Evolutionary conservation across 768 basidiomycete species (phyloP).

Genomic region (Boletus edulis): DNA sequence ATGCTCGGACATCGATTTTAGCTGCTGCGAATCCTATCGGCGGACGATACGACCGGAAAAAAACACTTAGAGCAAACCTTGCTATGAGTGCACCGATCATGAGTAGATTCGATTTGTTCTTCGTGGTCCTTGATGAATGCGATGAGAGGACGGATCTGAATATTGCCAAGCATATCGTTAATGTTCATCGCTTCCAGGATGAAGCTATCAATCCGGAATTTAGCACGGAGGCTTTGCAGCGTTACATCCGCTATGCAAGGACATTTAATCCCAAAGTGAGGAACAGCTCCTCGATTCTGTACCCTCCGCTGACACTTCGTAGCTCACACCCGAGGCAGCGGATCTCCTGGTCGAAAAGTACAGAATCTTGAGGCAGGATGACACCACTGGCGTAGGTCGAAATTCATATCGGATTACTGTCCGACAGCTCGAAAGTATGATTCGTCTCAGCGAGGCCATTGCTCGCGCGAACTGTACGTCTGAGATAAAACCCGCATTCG

Average conservation of each 20-base stretch:
- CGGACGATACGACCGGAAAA: slow-evolving; percentile 95
- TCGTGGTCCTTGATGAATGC: slow-evolving; percentile 97
- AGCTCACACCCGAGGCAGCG: slow-evolving; percentile 93
- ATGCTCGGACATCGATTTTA: slow-evolving; percentile 95
- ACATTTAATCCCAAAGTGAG: slow-evolving; percentile 95
- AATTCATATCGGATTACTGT: slow-evolving; percentile 98
- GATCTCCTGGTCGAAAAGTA: slow-evolving; percentile 96
- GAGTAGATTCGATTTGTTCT: slow-evolving; percentile 98
- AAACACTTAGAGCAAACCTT: slow-evolving; percentile 85
- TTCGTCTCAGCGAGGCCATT: slow-evolving; percentile 95
- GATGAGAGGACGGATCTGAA: slow-evolving; percentile 89
- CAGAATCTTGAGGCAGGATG: slow-evolving; percentile 86
- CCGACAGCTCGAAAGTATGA: slow-evolving; percentile 97
- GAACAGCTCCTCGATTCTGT: background rate
- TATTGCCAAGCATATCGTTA: slow-evolving; percentile 95
- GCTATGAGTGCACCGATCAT: slow-evolving; percentile 99
- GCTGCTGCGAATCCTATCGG: slow-evolving; percentile 98
- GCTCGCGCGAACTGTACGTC: slow-evolving; percentile 94
- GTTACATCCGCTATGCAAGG: slow-evolving; percentile 95
- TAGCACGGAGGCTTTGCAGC: slow-evolving; percentile 92
- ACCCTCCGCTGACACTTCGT: slow-evolving; percentile 8
- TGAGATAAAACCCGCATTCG: slow-evolving; percentile 95
- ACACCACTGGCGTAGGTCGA: slow-evolving; percentile 79
- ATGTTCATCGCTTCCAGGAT: slow-evolving; percentile 94
- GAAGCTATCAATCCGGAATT: slow-evolving; percentile 96